phyloP scores from a whole-genome alignment of 352 stramenopile genomes.

The Poterioochromonas sp. region DNA sequence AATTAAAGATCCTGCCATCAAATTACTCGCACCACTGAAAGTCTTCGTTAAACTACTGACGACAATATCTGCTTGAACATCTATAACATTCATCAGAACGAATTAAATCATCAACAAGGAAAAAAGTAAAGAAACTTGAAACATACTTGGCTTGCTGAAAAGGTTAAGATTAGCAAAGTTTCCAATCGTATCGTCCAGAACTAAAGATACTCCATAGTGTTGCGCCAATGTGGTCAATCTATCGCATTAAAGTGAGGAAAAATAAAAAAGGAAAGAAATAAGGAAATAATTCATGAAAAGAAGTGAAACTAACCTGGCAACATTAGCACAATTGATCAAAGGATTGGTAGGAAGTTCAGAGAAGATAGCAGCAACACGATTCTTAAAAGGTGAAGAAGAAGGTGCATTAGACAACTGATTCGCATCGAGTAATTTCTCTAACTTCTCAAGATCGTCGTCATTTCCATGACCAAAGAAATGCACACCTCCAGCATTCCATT shows the following conservation, averaged over 20 bases:
- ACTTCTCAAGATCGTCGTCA: conserved; percentile 55
- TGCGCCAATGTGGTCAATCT: conserved; percentile 66
- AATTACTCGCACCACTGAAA: conserved; percentile 72
- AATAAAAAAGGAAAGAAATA: too few relatives aligned
- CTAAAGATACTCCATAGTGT: conserved; percentile 66
- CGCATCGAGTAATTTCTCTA: conserved; percentile 59
- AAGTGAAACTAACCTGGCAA: conserved; percentile 68
- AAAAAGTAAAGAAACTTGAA: too few relatives aligned
- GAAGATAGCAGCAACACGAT: conserved; percentile 52
- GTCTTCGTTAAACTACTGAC: conserved; percentile 82
- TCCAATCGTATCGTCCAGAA: conserved; percentile 78
- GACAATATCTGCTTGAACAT: conserved; percentile 65
- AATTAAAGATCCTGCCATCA: conserved; percentile 81
- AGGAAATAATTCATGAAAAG: too few relatives aligned
- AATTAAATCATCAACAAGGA: not conserved
- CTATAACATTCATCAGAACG: conserved; percentile 43
- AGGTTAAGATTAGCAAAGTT: conserved; percentile 71
- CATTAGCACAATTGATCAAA: conserved; percentile 66
- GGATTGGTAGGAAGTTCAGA: conserved; percentile 85
- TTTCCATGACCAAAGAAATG: conserved; percentile 49
- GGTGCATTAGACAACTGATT: not conserved
- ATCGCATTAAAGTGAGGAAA: too few relatives aligned
- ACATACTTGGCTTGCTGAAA: not conserved
- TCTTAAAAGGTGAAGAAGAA: not conserved
- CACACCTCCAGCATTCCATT: conserved; percentile 24